These are phyloP conservation scores for Avena sativa DNA, from an alignment of 176 grass and related monocot genomes.

Conservation along the genomic window DNA sequence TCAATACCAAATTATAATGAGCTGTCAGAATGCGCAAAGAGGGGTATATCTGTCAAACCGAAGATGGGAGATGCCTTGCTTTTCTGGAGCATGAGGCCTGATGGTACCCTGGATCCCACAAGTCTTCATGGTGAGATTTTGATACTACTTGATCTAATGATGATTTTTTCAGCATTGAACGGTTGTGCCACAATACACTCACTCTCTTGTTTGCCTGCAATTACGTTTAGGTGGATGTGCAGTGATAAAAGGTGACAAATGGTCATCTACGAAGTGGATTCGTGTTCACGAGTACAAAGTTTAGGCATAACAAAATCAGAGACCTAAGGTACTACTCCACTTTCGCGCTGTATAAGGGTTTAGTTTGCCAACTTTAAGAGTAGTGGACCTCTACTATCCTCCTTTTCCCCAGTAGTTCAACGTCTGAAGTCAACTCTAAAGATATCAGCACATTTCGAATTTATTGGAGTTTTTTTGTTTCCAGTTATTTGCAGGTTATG, in stretches of 20 bases:
- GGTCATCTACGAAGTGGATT: constrained; percentile 98
- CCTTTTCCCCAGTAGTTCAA: neutral
- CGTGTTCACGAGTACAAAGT: constrained; percentile 81
- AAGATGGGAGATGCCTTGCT: constrained; percentile 98
- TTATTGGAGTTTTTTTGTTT: constrained; percentile 16
- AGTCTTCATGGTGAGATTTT: constrained; percentile 88
- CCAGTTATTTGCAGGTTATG: constrained; percentile 45
- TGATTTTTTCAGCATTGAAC: neutral
- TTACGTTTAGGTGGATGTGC: constrained; percentile 74
- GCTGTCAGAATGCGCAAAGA: constrained; percentile 86
- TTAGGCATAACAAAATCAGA: constrained; percentile 47
- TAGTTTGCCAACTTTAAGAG: neutral
- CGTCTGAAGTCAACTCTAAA: neutral
- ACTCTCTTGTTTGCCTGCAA: constrained; percentile 22
- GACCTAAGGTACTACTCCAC: constrained; percentile 38
- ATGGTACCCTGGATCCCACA: constrained; percentile 75
- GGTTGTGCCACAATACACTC: neutral
- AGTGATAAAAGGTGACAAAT: constrained; percentile 90
- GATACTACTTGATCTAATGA: neutral
- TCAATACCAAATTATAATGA: constrained; percentile 77
- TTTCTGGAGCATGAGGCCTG: constrained; percentile 98
- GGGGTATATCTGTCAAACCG: constrained; percentile 81
- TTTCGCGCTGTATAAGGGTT: neutral
- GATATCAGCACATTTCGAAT: neutral
- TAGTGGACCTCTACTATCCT: constrained; percentile 3